Conservation (phyloP, 75 land plant genomes). For the Gnetum montanum region DNA sequence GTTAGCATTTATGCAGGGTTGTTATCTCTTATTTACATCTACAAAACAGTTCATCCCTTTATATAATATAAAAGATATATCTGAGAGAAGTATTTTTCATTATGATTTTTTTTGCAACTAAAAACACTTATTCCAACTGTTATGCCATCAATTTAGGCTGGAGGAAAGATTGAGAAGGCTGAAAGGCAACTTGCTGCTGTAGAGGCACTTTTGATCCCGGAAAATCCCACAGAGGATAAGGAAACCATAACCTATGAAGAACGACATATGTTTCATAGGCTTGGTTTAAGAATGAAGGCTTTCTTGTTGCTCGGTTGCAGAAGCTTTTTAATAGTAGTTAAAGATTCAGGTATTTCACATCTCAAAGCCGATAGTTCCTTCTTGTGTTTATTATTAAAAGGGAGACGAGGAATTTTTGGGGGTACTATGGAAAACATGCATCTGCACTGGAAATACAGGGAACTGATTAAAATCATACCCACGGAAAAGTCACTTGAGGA, state of each 20-base stretch:
- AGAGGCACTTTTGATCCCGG: slow-evolving; percentile 46
- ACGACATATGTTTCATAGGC: slow-evolving; percentile 87
- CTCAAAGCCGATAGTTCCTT: too few relatives aligned
- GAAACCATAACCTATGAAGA: slow-evolving; percentile 89
- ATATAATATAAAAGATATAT: too few relatives aligned
- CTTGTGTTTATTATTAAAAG: too few relatives aligned
- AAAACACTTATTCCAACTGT: too few relatives aligned
- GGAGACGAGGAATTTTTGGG: slow-evolving; percentile 95
- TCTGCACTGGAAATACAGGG: slow-evolving; percentile 97
- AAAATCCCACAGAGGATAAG: slow-evolving; percentile 40
- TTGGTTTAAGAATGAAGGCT: slow-evolving; percentile 85
- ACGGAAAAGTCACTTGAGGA: slow-evolving; percentile 47
- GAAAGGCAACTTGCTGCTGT: slow-evolving; percentile 63
- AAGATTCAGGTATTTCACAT: too few relatives aligned
- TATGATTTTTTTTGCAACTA: too few relatives aligned
- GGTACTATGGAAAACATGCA: slow-evolving; percentile 98
- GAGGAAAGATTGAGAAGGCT: slow-evolving; percentile 58
- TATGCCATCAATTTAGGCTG: too few relatives aligned
- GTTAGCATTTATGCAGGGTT: neutral
- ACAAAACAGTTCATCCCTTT: too few relatives aligned
- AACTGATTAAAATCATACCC: slow-evolving; percentile 72
- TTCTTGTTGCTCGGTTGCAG: slow-evolving; percentile 92
- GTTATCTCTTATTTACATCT: too few relatives aligned
- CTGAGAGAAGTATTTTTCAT: too few relatives aligned
- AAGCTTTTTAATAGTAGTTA: neutral